Percentiles rank a stretch among this genome's conserved stretches.
These are phyloP conservation scores for Biancaea sappan DNA, from an alignment of 306 rosid species.

Conservation along the genomic window DNA sequence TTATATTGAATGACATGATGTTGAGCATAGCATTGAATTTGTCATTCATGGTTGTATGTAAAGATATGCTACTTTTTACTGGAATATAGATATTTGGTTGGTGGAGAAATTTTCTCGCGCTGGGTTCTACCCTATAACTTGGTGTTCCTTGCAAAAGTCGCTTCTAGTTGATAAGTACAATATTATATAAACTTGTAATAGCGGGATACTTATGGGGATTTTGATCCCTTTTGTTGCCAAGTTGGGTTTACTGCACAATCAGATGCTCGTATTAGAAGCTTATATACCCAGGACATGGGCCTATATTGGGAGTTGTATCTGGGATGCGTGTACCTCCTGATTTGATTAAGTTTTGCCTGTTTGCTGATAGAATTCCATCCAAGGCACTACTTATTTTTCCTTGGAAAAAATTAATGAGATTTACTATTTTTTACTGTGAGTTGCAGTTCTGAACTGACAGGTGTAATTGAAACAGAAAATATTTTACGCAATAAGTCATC, in stretches of 20 bases:
- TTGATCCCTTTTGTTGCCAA: background rate
- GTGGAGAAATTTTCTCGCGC: background rate
- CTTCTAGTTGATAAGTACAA: background rate
- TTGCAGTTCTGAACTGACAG: background rate
- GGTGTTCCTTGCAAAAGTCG: conserved; percentile 8
- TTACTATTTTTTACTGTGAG: background rate
- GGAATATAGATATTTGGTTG: background rate
- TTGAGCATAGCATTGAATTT: background rate
- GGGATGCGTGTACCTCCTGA: conserved; percentile 19
- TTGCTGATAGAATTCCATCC: conserved; percentile 20
- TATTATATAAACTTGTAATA: background rate
- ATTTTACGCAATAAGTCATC: conserved; percentile 27
- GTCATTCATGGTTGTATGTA: background rate
- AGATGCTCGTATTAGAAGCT: conserved; percentile 16
- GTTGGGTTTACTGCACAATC: conserved; percentile 10
- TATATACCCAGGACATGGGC: background rate
- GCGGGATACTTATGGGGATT: background rate
- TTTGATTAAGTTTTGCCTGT: background rate
- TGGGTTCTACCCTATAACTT: background rate
- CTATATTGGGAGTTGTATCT: background rate
- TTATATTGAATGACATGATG: background rate
- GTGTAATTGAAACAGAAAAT: conserved; percentile 5
- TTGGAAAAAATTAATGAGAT: conserved; percentile 8
- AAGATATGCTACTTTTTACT: background rate
- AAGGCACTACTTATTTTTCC: background rate